phyloP scores from a whole-genome alignment of 2,329 filamentous ascomycete genomes.

The Fusarium chlamydosporum region DNA sequence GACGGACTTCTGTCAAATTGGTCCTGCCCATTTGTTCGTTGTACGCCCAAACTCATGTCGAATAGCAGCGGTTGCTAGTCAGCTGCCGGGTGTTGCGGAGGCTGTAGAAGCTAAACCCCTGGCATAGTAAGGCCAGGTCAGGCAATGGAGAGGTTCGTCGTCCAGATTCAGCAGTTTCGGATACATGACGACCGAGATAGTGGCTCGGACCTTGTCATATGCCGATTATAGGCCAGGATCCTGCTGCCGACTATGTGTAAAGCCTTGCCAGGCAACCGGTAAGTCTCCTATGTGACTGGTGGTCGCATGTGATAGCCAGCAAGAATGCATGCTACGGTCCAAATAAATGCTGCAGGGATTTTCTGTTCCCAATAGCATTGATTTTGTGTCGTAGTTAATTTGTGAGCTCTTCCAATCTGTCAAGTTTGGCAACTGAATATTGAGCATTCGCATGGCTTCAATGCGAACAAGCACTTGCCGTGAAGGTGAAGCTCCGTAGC shows the following conservation, averaged over 20 bases:
- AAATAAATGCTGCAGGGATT: not conserved
- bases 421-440: not conserved
- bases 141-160: slow-evolving; percentile 17
- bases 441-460: not conserved
- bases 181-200: slow-evolving; percentile 32
- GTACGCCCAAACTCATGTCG: slow-evolving; percentile 15
- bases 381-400: not conserved
- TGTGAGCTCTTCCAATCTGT: not conserved
- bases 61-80: slow-evolving; percentile 23
- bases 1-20: slow-evolving; percentile 20
- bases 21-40: slow-evolving; percentile 35
- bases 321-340: slow-evolving; percentile 1
- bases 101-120: slow-evolving; percentile 32
- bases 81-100: slow-evolving; percentile 31
- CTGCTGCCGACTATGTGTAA: slow-evolving; percentile 14
- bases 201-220: slow-evolving; percentile 29
- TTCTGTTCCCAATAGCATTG: not conserved
- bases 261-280: slow-evolving; percentile 13
- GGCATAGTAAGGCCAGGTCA: slow-evolving; percentile 21
- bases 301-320: slow-evolving; percentile 35
- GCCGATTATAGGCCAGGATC: slow-evolving; percentile 24
- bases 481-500: not conserved
- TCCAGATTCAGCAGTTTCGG: slow-evolving; percentile 33
- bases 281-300: slow-evolving; percentile 29
- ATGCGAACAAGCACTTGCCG: not conserved